A percentile compares a stretch with the other conserved stretches of the same genome.
Conservation (phyloP, 148 eudicot genomes). For the Rhododendron ferrugineum region DNA sequence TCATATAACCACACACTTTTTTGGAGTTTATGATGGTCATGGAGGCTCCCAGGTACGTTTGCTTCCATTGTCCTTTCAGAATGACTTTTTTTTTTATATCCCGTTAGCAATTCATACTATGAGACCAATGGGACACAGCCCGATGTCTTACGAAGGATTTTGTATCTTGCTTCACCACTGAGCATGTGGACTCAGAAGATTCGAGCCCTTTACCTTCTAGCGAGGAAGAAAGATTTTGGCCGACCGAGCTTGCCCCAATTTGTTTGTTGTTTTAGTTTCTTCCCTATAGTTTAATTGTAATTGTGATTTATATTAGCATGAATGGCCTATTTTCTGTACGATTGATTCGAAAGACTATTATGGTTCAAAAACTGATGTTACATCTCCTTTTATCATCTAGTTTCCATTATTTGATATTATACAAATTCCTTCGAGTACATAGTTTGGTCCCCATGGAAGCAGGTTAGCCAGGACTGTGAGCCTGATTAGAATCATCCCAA, state of each 20-base stretch:
- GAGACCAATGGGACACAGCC: background rate
- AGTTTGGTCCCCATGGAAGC: background rate
- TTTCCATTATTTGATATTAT: background rate
- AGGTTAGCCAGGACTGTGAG: background rate
- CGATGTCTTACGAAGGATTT: background rate
- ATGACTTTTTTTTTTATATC: background rate
- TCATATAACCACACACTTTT: slow-evolving; percentile 50
- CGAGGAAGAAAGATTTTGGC: background rate
- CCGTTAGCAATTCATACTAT: background rate
- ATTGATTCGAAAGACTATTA: background rate
- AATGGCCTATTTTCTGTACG: background rate
- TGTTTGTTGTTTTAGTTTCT: background rate
- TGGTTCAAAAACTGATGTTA: background rate
- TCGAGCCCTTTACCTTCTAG: background rate
- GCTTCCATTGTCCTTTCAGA: background rate
- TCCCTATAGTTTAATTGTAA: background rate
- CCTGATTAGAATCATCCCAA: background rate
- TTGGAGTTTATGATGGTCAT: slow-evolving; percentile 81
- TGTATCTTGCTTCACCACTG: background rate
- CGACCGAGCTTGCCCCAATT: background rate
- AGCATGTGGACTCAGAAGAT: background rate
- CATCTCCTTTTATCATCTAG: background rate
- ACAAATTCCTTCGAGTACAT: background rate
- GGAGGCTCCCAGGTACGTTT: slow-evolving; percentile 58
- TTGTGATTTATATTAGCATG: background rate